Conservation (phyloP, 805 yeast species). For the Candida hispaniensis region DNA sequence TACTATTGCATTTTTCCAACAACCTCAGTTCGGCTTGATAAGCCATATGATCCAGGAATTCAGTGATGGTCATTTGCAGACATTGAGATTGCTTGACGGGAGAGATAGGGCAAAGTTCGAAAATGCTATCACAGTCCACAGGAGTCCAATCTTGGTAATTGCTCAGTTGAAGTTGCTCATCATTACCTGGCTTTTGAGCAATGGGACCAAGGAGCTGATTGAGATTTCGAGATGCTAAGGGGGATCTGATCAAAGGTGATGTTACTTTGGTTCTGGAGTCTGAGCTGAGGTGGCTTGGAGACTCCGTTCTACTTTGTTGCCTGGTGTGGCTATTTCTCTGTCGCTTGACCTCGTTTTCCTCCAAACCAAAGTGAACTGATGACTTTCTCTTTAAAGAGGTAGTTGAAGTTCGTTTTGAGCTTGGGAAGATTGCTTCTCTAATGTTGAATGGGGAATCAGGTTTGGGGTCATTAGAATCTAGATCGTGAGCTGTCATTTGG, state of each 20-base stretch:
- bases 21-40: conserved; percentile 42
- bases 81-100: conserved; percentile 34
- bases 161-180: background rate
- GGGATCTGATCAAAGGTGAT: conserved; percentile 7
- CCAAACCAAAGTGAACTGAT: no score
- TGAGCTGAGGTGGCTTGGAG: conserved; percentile 1
- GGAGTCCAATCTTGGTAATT: conserved; percentile 19
- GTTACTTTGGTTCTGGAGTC: background rate
- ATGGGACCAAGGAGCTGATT: conserved; percentile 3
- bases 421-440: no score
- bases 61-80: conserved; percentile 53
- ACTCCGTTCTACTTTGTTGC: no score
- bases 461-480: no score
- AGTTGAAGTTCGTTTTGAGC: no score
- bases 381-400: no score
- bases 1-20: conserved; percentile 35
- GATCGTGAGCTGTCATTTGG: no score
- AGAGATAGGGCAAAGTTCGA: conserved; percentile 15
- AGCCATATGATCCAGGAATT: conserved; percentile 56
- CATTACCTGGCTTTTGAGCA: no score
- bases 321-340: no score
- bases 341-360: no score
- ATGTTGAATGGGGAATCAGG: no score
- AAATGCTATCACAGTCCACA: conserved; percentile 26
- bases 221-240: conserved; percentile 10